Evolutionary conservation across 2,329 filamentous ascomycete genomes (phyloP).

Genomic region (Neospermospora avenae): DNA sequence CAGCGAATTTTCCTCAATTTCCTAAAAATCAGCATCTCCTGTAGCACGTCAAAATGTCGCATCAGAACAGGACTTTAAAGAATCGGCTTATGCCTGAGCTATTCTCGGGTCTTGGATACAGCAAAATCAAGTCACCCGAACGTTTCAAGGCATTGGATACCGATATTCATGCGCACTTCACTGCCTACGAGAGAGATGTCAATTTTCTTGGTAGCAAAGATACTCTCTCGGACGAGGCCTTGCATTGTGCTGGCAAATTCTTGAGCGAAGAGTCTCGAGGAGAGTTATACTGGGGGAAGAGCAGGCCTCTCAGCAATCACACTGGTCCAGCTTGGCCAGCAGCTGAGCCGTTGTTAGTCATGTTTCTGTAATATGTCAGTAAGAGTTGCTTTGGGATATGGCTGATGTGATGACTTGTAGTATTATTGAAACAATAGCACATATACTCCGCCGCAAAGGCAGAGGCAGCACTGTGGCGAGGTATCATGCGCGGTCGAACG

Average conservation of each 20-base stretch:
- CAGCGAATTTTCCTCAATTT: background rate
- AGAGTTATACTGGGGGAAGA: background rate
- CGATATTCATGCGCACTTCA: background rate
- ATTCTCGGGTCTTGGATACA: background rate
- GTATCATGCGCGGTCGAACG: background rate
- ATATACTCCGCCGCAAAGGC: background rate
- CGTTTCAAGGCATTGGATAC: background rate
- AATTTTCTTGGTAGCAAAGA: background rate
- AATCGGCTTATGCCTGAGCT: background rate
- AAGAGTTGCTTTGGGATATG: background rate
- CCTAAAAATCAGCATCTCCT: background rate
- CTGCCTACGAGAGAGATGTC: background rate
- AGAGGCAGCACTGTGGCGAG: background rate
- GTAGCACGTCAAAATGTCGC: background rate
- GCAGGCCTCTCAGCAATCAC: background rate
- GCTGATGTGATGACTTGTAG: background rate
- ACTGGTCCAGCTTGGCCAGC: background rate
- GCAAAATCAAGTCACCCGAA: background rate
- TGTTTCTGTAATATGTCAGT: background rate
- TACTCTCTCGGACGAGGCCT: background rate
- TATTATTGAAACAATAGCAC: background rate
- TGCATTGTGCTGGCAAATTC: background rate
- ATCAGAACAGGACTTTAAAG: background rate
- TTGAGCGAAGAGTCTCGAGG: background rate
- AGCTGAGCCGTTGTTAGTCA: background rate